Evolutionary conservation across 2,329 filamentous ascomycete genomes (phyloP), one percentile per base, ranked within the genome.

Genomic region (Pyrenophora graminea): DNA sequence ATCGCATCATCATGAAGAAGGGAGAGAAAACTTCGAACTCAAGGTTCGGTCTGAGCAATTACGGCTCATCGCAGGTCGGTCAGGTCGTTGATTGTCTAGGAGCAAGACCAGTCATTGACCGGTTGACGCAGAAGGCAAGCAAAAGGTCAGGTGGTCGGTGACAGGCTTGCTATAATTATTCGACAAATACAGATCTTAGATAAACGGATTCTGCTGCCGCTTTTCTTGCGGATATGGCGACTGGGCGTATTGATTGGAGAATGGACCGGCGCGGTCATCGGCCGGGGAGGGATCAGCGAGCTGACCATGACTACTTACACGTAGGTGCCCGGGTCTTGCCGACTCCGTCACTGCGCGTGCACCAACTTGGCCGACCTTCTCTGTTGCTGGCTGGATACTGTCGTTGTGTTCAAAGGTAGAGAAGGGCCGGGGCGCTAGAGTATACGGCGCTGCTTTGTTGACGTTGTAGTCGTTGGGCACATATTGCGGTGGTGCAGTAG

Each of bases 361-460:
- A 36, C 67, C 73, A 45, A 78, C 76, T 56, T 68, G 67, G 53
- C 76, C 73, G 37, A 79, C 66, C 63, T 76, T 78, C 63, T 79
- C 76, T 31, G 67, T 59, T 57, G 66, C 55, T 60, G 53, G 66
- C 62, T 42, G 50, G 27, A 49, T 33, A n/a, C 34, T 32, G 59
- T 64, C 48, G 56, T 68, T 55, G 56, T 72, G 62, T 36, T 74
- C 71, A 53, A 75, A 74, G 17, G 69, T 76, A 21, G 74, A 75
- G 46, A 79, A 72, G 21, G 76, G 76, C 34, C 72, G 73, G 43
- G 75, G 75, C 25, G 68, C 69, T 31, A 79, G 66, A 12, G 76
- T 79, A 62, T 78, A 79, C n/a, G 75, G 68, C 55, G 76, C 76
- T 37, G 74, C 74, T 53, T 72, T 76, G 61, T 78, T 78, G 51